phyloP scores from a whole-genome alignment of 1,284 basidiomycete genomes.

The Peniophora sp. region DNA sequence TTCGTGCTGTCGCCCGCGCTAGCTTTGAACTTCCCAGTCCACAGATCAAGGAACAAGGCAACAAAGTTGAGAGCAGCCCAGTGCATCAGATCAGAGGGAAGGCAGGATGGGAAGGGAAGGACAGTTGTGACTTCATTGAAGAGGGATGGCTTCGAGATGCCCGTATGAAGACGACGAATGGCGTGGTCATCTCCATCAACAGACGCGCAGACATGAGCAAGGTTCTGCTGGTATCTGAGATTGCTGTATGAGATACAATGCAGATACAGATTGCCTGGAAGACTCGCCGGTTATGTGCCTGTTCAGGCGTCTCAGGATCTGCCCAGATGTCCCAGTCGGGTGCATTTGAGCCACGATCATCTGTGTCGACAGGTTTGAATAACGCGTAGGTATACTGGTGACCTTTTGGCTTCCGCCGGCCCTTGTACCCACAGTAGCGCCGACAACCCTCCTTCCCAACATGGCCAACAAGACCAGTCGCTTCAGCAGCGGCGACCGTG shows the following conservation, averaged over 20 bases:
- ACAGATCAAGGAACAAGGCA: slow-evolving; percentile 22
- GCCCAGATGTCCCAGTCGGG: slow-evolving; percentile 22
- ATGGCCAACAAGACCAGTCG: slow-evolving; percentile 25
- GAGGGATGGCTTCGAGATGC: slow-evolving; percentile 25
- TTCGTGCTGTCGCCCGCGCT: slow-evolving; percentile 14
- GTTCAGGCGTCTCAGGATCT: slow-evolving; percentile 5
- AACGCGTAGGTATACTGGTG: slow-evolving; percentile 23
- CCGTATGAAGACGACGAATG: slow-evolving; percentile 18
- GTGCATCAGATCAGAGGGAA: slow-evolving; percentile 26
- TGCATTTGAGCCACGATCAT: slow-evolving; percentile 8
- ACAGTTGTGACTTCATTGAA: slow-evolving; percentile 17
- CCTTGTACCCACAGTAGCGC: slow-evolving; percentile 20
- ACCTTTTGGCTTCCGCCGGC: slow-evolving; percentile 20
- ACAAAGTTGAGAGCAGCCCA: slow-evolving; percentile 20
- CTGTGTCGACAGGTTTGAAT: slow-evolving; percentile 15
- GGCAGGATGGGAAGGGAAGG: slow-evolving; percentile 21
- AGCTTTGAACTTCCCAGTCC: slow-evolving; percentile 22
- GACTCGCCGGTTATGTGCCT: background rate
- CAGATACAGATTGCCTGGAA: background rate
- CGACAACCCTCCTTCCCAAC: slow-evolving; percentile 23
- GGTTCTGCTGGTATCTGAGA: slow-evolving; percentile 12
- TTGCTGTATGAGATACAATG: background rate
- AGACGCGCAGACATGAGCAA: slow-evolving; percentile 12
- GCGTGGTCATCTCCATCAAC: slow-evolving; percentile 15
- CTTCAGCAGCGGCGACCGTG: slow-evolving; percentile 13